phyloP scores from a whole-genome alignment of 1,284 basidiomycete genomes.

The Cronartium quercuum region DNA sequence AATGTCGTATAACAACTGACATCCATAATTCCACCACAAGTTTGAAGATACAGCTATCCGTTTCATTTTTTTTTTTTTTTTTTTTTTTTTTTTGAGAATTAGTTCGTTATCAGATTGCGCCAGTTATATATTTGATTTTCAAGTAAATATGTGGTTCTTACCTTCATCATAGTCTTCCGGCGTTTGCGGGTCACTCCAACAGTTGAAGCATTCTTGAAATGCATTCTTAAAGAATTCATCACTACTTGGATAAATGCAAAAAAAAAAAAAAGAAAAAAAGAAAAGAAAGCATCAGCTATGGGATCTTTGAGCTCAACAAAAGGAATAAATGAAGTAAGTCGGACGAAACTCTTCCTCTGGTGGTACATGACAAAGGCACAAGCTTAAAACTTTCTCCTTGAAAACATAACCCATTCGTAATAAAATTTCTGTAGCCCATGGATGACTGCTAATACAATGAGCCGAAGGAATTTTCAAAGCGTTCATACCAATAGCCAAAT shows the following conservation, averaged over 20 bases:
- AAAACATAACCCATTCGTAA: slow-evolving; percentile 14
- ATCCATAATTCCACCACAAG: slow-evolving; percentile 18
- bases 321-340: too few relatives aligned
- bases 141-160: not conserved
- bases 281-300: too few relatives aligned
- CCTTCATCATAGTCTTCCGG: slow-evolving; percentile 36
- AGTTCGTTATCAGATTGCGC: too few relatives aligned
- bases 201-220: slow-evolving; percentile 13
- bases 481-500: slow-evolving; percentile 13
- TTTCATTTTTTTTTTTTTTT: too few relatives aligned
- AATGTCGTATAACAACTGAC: not conserved
- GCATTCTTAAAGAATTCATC: slow-evolving; percentile 8
- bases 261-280: too few relatives aligned
- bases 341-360: not conserved
- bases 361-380: slow-evolving; percentile 7
- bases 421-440: slow-evolving; percentile 14
- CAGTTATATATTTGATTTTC: too few relatives aligned
- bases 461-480: slow-evolving; percentile 6
- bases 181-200: not conserved
- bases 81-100: too few relatives aligned
- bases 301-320: too few relatives aligned
- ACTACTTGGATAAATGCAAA: too few relatives aligned
- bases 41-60: not conserved
- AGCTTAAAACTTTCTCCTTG: not conserved
- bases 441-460: slow-evolving; percentile 4